Conservation (phyloP, 305 asterid species). For the Fraxinus latifolia region DNA sequence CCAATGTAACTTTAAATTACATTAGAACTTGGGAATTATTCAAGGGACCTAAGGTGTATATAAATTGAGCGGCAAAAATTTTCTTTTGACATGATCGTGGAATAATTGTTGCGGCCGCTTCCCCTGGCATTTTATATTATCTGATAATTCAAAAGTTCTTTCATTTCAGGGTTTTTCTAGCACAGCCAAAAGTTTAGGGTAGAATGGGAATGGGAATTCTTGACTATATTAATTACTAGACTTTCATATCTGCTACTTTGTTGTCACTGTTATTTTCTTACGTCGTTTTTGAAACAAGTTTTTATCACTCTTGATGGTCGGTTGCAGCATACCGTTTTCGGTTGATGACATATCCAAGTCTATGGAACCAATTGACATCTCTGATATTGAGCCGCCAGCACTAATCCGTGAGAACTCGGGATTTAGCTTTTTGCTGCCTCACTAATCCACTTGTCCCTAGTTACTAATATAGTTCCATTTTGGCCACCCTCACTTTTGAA, state of each 20-base stretch:
- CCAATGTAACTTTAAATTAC: conserved; percentile 8
- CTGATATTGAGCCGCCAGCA: conserved; percentile 74
- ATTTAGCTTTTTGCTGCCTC: conserved; percentile 78
- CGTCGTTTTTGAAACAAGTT: neutral
- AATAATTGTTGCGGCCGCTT: neutral
- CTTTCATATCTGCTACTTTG: neutral
- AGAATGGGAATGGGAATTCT: neutral
- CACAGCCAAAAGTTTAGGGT: neutral
- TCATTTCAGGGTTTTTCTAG: neutral
- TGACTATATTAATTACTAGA: neutral
- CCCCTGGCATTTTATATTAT: neutral
- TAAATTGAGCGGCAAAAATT: neutral
- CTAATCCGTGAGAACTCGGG: conserved; percentile 77
- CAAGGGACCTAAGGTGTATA: neutral
- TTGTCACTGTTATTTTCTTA: neutral
- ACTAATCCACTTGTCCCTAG: conserved; percentile 20
- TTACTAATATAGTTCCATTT: neutral
- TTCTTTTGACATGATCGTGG: neutral
- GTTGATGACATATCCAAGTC: conserved; percentile 92
- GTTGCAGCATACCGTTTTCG: conserved; percentile 85
- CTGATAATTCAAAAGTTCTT: neutral
- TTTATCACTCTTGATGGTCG: conserved; percentile 27
- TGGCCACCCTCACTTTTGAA: neutral
- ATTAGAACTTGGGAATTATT: neutral
- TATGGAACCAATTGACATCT: conserved; percentile 80